Evolutionary conservation across 768 basidiomycete genomes (phyloP), one percentile per base, ranked within the genome.

Genomic region (Amanita polypyramis): DNA sequence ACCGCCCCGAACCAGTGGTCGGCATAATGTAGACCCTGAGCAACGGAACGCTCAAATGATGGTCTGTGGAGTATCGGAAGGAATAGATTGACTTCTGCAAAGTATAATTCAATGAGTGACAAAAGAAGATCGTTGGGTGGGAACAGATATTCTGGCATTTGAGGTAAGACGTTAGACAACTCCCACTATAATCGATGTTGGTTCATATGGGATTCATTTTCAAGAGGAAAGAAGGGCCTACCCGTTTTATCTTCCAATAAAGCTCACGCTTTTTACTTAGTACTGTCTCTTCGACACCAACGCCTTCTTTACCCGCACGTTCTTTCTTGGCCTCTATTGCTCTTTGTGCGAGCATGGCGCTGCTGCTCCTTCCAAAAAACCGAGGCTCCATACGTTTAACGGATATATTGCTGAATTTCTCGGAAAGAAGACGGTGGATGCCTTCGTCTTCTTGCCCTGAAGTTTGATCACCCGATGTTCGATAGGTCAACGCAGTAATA

Each of bases 1-100:
- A 76, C 72, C 1, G 73, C 62, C 0, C 70, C 76, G 56, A 92
- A 89, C 0, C 66, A 57, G 0, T 69, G 47, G 45, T 85, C 69
- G 1, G 54, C 61, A 12, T 69, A 57, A 55, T 87, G 79, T 2
- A 78, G 54, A 0, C 73, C 73, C 3, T 74, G 69, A 1, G 53
- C 55, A 17, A 82, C 54, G 11, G 69, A 65, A 20, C 66, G 64
- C 30, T 80, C 71, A 54, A 93, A 90, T 3, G 76, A 75, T 0
- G 79, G 79, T 2, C 79, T 73, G 54, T 92, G 89, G 3, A 95
- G 67, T 2, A 93, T 68, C 1, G 89, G 87, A 0, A 75, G 55
- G 46, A 73, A 66, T 11, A 70, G 51, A 56, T 90, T 85, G 51
- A 72, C 47, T 27, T 73, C 52, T 0, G 52, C 50, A 58, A 93